Base-by-base conservation (phyloP, 352 stramenopile genomes). In the Phytophthora rubi region DNA sequence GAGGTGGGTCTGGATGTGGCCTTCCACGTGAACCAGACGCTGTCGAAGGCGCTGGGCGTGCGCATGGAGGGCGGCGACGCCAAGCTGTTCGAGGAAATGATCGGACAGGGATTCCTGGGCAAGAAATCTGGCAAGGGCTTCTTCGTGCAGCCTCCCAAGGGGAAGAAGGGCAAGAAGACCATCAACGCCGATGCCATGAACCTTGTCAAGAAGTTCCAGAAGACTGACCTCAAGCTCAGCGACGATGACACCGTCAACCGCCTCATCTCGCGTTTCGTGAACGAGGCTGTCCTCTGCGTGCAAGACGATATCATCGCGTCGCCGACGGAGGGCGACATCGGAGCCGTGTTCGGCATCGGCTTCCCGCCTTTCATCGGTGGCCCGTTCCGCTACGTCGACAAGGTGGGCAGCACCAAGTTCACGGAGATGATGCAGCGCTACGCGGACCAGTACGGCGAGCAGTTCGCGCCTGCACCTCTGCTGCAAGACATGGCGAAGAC, bases 121-220 rank as follows among this genome's bases (percentile, higher is more conserved):
- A 98, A 98, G 73, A 99, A 99, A 80, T 89, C 89, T 8, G 95
- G 95, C 62, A 98, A 99, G 88, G 98, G 98, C 49, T 99, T 99
- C 82, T 99, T 98, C 81, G 90, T 98, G 53, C 98, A 99, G 82
- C 86, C 89, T 45, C 85, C 91, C 52, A 91, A 82, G 58, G 97
- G 96, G 55, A 92, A 98, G 72, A 97, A 98, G 61, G 59, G 32
- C 39, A 94, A 93, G 70, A 97, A 94, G 77, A 80, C 75, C 59
- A 82, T 97, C 21, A 97, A 99, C 77, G 76, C 93, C 6, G 89
- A 97, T 53, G 89, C 89, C 26, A 68, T 97, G 39, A 85, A 84
- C 48, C 77, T 97, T 49, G 76, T 96, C 21, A 90, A 93, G 67
- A 91, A 88, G 61, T 95, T 86, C 72, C 82, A 91, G 65, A 91